Evolutionary conservation across 441 rosid genomes (phyloP), one percentile per base, ranked within the genome.

Genomic region (Syzygium malaccense): DNA sequence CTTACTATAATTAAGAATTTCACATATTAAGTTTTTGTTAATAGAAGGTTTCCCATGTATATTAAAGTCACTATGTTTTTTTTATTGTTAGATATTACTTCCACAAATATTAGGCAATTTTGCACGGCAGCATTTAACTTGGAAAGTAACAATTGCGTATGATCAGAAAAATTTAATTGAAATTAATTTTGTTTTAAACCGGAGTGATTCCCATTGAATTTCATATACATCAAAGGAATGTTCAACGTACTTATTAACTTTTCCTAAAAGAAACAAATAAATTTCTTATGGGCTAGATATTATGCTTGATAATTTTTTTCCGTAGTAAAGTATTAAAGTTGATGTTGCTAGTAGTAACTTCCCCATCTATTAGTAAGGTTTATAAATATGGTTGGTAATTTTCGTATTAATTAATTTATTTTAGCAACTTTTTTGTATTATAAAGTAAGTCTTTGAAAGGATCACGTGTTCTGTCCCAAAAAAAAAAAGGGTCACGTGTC

Each of bases 371-470:
- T 18, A 7, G 37, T 8, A 30, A 64, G 71, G 37, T 62, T 62
- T 62, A 30, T 14, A 62, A 64, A 28, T 60, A 64, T 64, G 20
- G 15, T 7, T 15, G 37, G 75, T 33, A 15, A 64, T 1, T 7
- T 11, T 7, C 20, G 20, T 15, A 64, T 15, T 30, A 64, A 30
- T 30, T 30, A 30, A 64, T 30, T 64, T 64, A 30, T 64, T 30
- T 30, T 15, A 30, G 12, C 8, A 7, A 64, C 11, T 0, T n/a
- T 64, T 19, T 7, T 15, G 8, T 30, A 12, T 14, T 14, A 64
- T 30, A 15, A 64, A 30, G 32, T 15, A 0, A 62, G 71, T 32
- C 0, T 14, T n/a, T 30, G 3, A 6, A 62, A 0, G 37, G 1
- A n/a, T 62, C 33, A n/a, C 1, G n/a, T 25, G 62, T 9, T 56